Percentiles rank a stretch among this genome's conserved stretches.
phyloP scores from a whole-genome alignment of 2,329 filamentous ascomycete genomes.

The Aureobasidium sp. region DNA sequence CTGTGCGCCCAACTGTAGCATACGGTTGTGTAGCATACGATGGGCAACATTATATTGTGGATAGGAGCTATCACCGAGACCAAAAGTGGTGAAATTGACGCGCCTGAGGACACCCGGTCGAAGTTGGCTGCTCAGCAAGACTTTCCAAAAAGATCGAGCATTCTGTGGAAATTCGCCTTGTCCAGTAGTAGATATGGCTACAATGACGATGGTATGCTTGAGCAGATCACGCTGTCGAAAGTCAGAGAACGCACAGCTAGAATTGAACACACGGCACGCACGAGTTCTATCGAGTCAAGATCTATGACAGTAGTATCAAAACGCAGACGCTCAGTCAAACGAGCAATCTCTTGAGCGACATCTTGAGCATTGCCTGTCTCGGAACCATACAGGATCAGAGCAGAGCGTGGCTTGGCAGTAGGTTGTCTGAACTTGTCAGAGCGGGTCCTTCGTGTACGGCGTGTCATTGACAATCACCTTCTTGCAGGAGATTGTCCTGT shows the following conservation, averaged over 20 bases:
- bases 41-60: slow-evolving; percentile 90
- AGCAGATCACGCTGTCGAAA: slow-evolving; percentile 36
- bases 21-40: slow-evolving; percentile 75
- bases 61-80: slow-evolving; percentile 91
- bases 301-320: slow-evolving; percentile 71
- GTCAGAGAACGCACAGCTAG: slow-evolving; percentile 2
- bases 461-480: background rate
- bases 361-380: slow-evolving; percentile 95
- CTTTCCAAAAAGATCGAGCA: slow-evolving; percentile 75
- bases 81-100: slow-evolving; percentile 76
- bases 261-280: slow-evolving; percentile 38
- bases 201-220: slow-evolving; percentile 55
- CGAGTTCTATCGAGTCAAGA: slow-evolving; percentile 68
- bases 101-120: slow-evolving; percentile 60
- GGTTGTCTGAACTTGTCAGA: slow-evolving; percentile 2
- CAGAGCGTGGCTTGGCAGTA: slow-evolving; percentile 22
- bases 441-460: background rate
- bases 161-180: slow-evolving; percentile 91
- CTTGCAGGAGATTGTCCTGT: background rate
- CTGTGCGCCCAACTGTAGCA: slow-evolving; percentile 74
- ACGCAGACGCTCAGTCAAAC: slow-evolving; percentile 65
- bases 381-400: slow-evolving; percentile 80
- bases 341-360: slow-evolving; percentile 75
- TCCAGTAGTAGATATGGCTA: slow-evolving; percentile 85
- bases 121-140: slow-evolving; percentile 70